A percentile compares a stretch with the other conserved stretches of the same genome.
Evolutionary conservation across 768 basidiomycete species (phyloP).

Genomic region (Rossbeevera mucosa): DNA sequence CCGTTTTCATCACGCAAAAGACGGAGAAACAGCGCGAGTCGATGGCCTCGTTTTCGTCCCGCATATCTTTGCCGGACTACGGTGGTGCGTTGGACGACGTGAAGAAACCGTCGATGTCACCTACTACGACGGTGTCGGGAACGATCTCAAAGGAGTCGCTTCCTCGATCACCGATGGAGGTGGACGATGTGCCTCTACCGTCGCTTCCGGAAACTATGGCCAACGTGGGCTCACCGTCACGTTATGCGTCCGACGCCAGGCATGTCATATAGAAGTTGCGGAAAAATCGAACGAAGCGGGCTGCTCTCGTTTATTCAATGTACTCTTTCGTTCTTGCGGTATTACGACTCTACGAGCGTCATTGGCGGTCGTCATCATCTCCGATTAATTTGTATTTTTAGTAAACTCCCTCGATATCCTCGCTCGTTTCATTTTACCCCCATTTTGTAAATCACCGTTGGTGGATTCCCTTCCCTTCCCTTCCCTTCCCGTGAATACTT

Average conservation of each 20-base stretch:
- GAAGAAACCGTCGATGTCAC: constrained; percentile 20
- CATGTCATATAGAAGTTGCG: constrained; percentile 13
- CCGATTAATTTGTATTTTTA: constrained; percentile 27
- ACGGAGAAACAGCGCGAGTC: constrained; percentile 47
- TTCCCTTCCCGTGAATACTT: no score
- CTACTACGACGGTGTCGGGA: constrained; percentile 16
- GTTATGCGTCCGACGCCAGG: constrained; percentile 15
- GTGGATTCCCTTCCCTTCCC: constrained; percentile 15
- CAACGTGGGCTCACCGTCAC: constrained; percentile 17
- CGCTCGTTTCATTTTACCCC: background rate
- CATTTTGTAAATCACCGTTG: background rate
- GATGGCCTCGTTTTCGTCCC: constrained; percentile 42
- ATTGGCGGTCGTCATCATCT: background rate
- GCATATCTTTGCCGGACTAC: constrained; percentile 41
- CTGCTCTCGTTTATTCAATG: background rate
- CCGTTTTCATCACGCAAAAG: constrained; percentile 44
- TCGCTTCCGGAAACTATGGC: constrained; percentile 16
- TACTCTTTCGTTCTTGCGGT: background rate
- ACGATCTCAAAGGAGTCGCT: constrained; percentile 29
- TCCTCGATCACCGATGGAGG: constrained; percentile 20
- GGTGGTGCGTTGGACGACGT: constrained; percentile 30
- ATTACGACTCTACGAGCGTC: background rate
- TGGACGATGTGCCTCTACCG: constrained; percentile 13
- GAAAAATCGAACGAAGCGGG: background rate
- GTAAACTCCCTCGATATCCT: constrained; percentile 5